Base-by-base conservation (phyloP, 2,329 filamentous ascomycete species). In the Phaeophleospora eucalypticola region DNA sequence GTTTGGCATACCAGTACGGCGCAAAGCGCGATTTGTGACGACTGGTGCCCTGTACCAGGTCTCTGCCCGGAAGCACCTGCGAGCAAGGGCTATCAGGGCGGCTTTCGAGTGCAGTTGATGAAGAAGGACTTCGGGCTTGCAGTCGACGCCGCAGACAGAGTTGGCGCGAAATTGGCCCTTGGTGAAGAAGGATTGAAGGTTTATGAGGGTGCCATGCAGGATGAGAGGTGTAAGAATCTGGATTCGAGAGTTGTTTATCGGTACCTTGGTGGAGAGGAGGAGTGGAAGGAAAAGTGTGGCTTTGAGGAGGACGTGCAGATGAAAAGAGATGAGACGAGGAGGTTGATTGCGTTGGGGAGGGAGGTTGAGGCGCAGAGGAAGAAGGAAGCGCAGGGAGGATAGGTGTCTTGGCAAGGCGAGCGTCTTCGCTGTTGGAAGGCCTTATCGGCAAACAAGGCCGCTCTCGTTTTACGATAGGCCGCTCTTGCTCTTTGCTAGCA, bases 81-180 rank as follows among this genome's bases (percentile, higher is more conserved):
- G 0, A 70, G 67, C 2, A 71, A 72, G 17, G 74, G 71, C 0
- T 79, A 78, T 58, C 63, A 71, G 45, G 73, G 75, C 2, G 79
- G 79, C 0, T 82, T 83, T 60, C 75, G 78, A 36, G 74, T 82
- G 4, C 71, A 81, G 58, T 56, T 82, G 54, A 82, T 82, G 77
- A 70, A 69, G 50, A 82, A 82, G 58, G 79, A 82, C 55, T 75
- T 83, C 47, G 66, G 68, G 1, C 59, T 82, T 16, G 79, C 78
- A 0, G 68, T 79, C 1, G 72, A 79, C 7, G 73, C 76, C 63
- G 79, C 78, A n/a, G 65, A 73, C 49, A 65, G 71, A 14, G 71
- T 80, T 3, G 78, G 74, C 0, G 70, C 75, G 14, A 67, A 65
- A 36, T 69, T 78, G 45, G 71, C 73, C 3, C 58, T 82, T 32